Base-by-base conservation (phyloP, 495 filamentous ascomycete species). In the Talaromyces adpressus region DNA sequence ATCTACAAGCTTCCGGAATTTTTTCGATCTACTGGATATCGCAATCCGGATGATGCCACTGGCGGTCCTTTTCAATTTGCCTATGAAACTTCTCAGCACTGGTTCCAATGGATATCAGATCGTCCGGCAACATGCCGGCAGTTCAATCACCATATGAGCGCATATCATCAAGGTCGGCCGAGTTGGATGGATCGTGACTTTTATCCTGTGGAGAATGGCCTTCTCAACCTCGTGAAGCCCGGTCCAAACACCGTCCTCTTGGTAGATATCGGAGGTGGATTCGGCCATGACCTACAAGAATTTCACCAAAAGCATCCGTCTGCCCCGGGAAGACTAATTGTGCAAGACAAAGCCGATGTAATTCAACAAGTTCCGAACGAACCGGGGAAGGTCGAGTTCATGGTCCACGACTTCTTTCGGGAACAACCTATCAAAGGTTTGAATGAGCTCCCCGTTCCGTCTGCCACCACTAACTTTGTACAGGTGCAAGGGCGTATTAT, bases 191-290 rank as follows among this genome's bases (percentile, higher is more conserved):
- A 85, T 62, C 53, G 63, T 0, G 75, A 74, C 6, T 81, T 82
- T 67, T 84, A 80, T 64, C 79, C 83, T 4, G 75, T 84, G 0
- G 59, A 66, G 23, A 69, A 76, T 18, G 70, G 64, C 0, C 73
- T 85, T 0, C 34, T 39, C 34, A 45, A 71, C 14, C 73, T 71
- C 2, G 18, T 65, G 2, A 52, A 65, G 9, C 58, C 60, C 2
- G 45, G 56, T 7, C 34, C 41, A 0, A 47, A 71, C 2, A 66
- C 66, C 2, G 68, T 71, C 4, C 63, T 80, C 9, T 65, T 83
- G 1, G 82, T 87, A 16, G 86, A 89, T 68, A 70, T 86, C 1
- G 84, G 77, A 36, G 85, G 83, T 3, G 73, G 72, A 27, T 56
- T 75, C 1, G 84, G 85, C 2, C 79, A 85, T 34, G 80, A 87